Evolutionary conservation across 257 asterid species (phyloP).

Genomic region (Primulina eburnea): DNA sequence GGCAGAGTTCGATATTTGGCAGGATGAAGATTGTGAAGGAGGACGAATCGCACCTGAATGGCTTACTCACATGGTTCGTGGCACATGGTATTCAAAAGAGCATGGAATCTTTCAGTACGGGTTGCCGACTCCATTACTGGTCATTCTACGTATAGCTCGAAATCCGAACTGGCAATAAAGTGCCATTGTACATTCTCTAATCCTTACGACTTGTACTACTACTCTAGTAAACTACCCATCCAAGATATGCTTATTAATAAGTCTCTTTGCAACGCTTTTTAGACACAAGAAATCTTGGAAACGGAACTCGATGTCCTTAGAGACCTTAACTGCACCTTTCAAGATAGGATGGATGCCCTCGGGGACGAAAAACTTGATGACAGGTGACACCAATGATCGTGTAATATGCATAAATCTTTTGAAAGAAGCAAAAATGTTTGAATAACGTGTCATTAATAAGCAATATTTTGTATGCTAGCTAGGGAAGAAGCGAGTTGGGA

Average conservation of each 20-base stretch:
- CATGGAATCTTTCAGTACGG: slow-evolving; percentile 65
- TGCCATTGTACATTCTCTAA: slow-evolving; percentile 38
- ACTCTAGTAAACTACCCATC: neutral
- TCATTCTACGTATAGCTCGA: slow-evolving; percentile 59
- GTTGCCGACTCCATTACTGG: slow-evolving; percentile 65
- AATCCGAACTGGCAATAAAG: slow-evolving; percentile 29
- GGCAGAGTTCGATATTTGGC: slow-evolving; percentile 56
- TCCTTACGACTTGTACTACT: slow-evolving; percentile 15
- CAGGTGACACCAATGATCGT: slow-evolving; percentile 36
- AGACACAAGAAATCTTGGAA: slow-evolving; percentile 56
- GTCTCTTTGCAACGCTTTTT: slow-evolving; percentile 23
- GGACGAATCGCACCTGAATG: slow-evolving; percentile 38
- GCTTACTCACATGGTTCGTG: slow-evolving; percentile 84
- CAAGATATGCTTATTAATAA: slow-evolving; percentile 14
- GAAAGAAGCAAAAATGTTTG: neutral
- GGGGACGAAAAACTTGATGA: slow-evolving; percentile 50
- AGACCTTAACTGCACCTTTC: slow-evolving; percentile 56
- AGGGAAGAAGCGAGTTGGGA: slow-evolving; percentile 67
- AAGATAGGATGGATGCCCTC: slow-evolving; percentile 58
- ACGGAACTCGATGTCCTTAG: slow-evolving; percentile 56
- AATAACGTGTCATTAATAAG: slow-evolving; percentile 14
- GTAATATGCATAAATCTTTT: slow-evolving; percentile 1
- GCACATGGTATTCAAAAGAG: slow-evolving; percentile 80
- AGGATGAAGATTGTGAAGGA: slow-evolving; percentile 38
- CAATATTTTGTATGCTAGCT: slow-evolving; percentile 19